Conservation (phyloP, 306 rosid genomes). For the Cucumis melo region DNA sequence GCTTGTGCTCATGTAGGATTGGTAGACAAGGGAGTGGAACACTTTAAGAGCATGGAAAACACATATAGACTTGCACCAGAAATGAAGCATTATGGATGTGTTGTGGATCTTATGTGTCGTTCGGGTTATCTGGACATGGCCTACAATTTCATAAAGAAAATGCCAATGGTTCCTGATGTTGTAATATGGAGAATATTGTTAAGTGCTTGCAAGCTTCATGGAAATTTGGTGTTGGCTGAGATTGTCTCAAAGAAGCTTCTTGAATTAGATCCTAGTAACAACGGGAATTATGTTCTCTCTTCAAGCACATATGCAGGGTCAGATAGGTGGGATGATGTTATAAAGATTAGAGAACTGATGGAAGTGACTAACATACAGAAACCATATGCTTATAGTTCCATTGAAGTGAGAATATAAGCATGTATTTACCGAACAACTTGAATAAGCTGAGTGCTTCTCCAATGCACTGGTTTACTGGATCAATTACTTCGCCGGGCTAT, state of each 20-base stretch:
- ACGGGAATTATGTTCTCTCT: slow-evolving; percentile 63
- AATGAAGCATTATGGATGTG: slow-evolving; percentile 70
- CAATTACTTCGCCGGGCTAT: background rate
- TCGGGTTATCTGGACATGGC: slow-evolving; percentile 68
- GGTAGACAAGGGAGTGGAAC: slow-evolving; percentile 58
- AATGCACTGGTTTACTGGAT: background rate
- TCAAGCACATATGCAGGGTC: slow-evolving; percentile 55
- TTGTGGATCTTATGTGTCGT: slow-evolving; percentile 79
- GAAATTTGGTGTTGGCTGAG: slow-evolving; percentile 62
- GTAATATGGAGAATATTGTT: slow-evolving; percentile 69
- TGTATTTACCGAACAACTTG: background rate
- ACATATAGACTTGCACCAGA: slow-evolving; percentile 49
- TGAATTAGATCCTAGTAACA: slow-evolving; percentile 55
- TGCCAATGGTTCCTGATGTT: slow-evolving; percentile 60
- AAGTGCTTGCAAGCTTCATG: slow-evolving; percentile 67
- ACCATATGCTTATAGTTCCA: slow-evolving; percentile 65
- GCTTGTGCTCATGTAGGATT: slow-evolving; percentile 82
- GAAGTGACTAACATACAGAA: slow-evolving; percentile 45
- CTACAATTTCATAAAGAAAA: slow-evolving; percentile 41
- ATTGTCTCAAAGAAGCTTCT: slow-evolving; percentile 57
- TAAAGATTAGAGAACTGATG: slow-evolving; percentile 64
- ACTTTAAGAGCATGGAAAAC: slow-evolving; percentile 57
- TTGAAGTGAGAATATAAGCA: slow-evolving; percentile 16
- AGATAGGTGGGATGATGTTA: slow-evolving; percentile 77
- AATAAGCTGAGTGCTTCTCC: background rate